These are phyloP conservation scores for Paraconiothyrium sp. DNA, from an alignment of 2,329 filamentous ascomycete genomes.

Conservation along the genomic window DNA sequence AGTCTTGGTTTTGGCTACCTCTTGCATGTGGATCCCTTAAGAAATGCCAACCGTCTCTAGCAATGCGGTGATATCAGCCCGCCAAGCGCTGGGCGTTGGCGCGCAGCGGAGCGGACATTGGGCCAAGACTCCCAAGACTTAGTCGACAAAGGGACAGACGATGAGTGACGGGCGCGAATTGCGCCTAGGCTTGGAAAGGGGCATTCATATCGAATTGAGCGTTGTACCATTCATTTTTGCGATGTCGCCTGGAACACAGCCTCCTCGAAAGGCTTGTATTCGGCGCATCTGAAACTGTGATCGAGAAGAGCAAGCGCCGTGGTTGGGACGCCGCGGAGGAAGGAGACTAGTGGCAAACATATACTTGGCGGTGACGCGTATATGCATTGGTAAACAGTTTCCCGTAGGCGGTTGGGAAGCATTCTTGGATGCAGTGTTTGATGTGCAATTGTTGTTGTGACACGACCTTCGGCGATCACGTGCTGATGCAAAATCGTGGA, in stretches of 20 bases:
- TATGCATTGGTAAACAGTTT: neutral
- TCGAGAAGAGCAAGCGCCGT: neutral
- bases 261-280: constrained; percentile 28
- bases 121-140: constrained; percentile 41
- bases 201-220: constrained; percentile 26
- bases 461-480: neutral
- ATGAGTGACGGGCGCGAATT: constrained; percentile 33
- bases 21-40: constrained; percentile 40
- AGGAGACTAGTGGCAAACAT: neutral
- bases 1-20: constrained; percentile 38
- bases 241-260: constrained; percentile 34
- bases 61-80: constrained; percentile 37
- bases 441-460: neutral
- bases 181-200: constrained; percentile 49
- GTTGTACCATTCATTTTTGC: constrained; percentile 15
- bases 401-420: neutral
- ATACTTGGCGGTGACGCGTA: constrained; percentile 12
- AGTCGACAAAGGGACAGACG: constrained; percentile 25
- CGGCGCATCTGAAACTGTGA: constrained; percentile 7
- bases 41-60: constrained; percentile 50
- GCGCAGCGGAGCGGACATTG: constrained; percentile 39
- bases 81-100: constrained; percentile 47
- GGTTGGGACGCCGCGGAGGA: neutral
- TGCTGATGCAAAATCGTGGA: neutral
- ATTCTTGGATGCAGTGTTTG: neutral